phyloP scores from a whole-genome alignment of 225 moss, liverwort and hornwort genomes.

The Pleurozium schreberi region DNA sequence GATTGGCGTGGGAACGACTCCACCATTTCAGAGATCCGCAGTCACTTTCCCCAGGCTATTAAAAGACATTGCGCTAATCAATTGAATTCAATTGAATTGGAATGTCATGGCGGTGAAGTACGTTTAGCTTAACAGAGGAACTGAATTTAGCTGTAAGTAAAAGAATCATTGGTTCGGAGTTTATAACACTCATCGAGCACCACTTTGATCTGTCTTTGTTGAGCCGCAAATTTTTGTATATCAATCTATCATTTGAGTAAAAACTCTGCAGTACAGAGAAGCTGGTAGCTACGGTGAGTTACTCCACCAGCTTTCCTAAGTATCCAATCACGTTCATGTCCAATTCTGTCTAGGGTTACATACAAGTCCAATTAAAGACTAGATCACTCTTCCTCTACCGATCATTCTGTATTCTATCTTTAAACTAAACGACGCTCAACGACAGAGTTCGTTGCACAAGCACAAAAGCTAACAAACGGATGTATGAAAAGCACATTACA shows the following conservation, averaged over 20 bases:
- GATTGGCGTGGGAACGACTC: background rate
- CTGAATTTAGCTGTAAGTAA: no score
- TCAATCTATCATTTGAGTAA: background rate
- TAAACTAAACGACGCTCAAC: background rate
- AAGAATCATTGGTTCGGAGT: background rate
- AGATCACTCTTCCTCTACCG: no score
- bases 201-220: background rate
- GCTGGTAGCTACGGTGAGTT: background rate
- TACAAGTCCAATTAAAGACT: background rate
- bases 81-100: background rate
- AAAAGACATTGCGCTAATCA: background rate
- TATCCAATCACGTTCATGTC: background rate
- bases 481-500: background rate
- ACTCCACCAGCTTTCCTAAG: background rate
- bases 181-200: background rate
- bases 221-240: background rate
- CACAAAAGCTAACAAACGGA: background rate
- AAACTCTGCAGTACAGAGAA: background rate
- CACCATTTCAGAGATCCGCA: background rate
- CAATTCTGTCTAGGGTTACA: background rate
- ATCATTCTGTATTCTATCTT: background rate
- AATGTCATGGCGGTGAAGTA: background rate
- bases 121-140: background rate
- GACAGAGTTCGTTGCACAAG: background rate
- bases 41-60: background rate